Conservation (phyloP, 768 basidiomycete species). For the Leccinum subtestaceum region DNA sequence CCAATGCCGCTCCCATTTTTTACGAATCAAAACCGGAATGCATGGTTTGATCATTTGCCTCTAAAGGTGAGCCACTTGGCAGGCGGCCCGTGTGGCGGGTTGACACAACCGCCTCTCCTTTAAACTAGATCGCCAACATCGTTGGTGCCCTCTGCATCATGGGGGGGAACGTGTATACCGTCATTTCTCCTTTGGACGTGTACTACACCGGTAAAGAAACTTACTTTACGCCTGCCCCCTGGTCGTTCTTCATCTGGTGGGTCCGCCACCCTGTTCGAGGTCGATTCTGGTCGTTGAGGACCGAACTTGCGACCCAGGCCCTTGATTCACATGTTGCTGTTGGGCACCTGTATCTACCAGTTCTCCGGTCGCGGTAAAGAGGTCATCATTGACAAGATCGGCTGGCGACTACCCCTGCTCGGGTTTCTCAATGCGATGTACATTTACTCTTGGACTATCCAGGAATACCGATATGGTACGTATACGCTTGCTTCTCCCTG, state of each 20-base stretch:
- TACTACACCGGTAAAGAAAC: conserved; percentile 55
- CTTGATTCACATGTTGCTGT: conserved; percentile 60
- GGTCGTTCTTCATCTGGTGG: conserved; percentile 62
- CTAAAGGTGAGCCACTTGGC: conserved; percentile 45
- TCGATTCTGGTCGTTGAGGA: not conserved
- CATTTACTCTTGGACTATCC: conserved; percentile 55
- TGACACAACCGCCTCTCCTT: conserved; percentile 11
- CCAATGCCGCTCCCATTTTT: conserved; percentile 27
- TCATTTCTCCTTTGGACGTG: conserved; percentile 50
- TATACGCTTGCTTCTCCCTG: not conserved
- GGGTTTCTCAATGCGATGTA: conserved; percentile 63
- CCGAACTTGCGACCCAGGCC: conserved; percentile 38
- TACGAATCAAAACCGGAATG: conserved; percentile 23
- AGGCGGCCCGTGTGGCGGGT: not conserved
- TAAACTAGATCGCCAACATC: conserved; percentile 49
- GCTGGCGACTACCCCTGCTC: conserved; percentile 65
- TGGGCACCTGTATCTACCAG: conserved; percentile 63
- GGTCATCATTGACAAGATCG: conserved; percentile 59
- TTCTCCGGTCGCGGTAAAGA: conserved; percentile 54
- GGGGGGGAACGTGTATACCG: conserved; percentile 59
- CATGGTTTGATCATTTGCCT: conserved; percentile 48
- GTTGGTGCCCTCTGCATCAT: conserved; percentile 54
- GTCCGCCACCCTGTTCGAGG: conserved; percentile 9
- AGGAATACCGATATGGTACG: conserved; percentile 47
- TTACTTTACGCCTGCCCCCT: conserved; percentile 65